Evolutionary conservation across 1,284 basidiomycete genomes (phyloP).

Genomic region (Inonotus obliquus): DNA sequence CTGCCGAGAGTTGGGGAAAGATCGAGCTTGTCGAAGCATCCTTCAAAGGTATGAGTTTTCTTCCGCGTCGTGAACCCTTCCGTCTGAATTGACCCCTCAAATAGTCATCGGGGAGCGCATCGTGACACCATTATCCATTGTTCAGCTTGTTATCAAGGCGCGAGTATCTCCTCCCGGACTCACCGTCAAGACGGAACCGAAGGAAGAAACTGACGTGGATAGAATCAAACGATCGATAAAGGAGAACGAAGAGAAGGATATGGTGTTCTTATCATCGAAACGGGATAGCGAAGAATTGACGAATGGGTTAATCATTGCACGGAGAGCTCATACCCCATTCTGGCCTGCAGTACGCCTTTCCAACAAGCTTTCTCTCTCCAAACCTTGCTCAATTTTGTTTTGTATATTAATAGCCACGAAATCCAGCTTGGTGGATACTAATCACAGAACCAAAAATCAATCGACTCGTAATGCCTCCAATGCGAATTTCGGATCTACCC

Average conservation of each 20-base stretch:
- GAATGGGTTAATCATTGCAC: constrained; percentile 37
- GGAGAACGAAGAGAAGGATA: constrained; percentile 55
- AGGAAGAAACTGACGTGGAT: constrained; percentile 41
- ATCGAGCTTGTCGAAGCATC: constrained; percentile 81
- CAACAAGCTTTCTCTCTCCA: not conserved
- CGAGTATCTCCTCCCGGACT: constrained; percentile 52
- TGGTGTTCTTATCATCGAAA: constrained; percentile 61
- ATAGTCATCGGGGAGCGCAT: constrained; percentile 87
- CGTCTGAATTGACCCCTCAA: constrained; percentile 8
- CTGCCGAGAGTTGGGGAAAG: constrained; percentile 71
- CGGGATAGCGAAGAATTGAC: constrained; percentile 59
- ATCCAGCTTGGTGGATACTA: constrained; percentile 88
- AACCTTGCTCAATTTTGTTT: not conserved
- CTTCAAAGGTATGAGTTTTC: constrained; percentile 68
- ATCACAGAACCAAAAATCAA: constrained; percentile 90
- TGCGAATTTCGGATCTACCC: constrained; percentile 81
- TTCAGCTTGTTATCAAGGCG: constrained; percentile 83
- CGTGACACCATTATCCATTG: constrained; percentile 87
- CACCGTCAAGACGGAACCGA: constrained; percentile 22
- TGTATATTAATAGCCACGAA: constrained; percentile 54
- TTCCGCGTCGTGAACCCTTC: not conserved
- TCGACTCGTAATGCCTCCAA: constrained; percentile 87
- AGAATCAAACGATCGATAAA: constrained; percentile 45
- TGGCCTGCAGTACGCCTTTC: constrained; percentile 73
- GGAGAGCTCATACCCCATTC: constrained; percentile 85